Percentiles rank a stretch among this genome's conserved stretches.
Conservation (phyloP, 257 asterid genomes). For the Solanum paucissectum region DNA sequence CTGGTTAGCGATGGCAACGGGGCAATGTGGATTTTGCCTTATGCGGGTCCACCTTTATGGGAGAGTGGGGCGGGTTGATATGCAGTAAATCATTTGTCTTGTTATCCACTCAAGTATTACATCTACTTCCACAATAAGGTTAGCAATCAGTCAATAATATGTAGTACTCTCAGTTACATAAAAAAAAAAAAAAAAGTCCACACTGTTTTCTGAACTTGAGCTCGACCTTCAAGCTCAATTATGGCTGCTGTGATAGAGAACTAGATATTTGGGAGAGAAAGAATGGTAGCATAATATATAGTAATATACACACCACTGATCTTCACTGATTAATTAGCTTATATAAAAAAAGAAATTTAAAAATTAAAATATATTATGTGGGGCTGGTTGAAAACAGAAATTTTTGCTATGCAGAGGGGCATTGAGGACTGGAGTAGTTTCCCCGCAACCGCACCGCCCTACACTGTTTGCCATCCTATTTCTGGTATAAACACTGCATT, state of each 20-base stretch:
- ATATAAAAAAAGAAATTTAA: neutral
- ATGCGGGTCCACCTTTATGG: neutral
- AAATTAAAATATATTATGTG: neutral
- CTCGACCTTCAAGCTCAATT: neutral
- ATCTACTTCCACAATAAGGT: neutral
- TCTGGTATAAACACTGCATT: neutral
- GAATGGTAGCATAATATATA: neutral
- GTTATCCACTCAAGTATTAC: neutral
- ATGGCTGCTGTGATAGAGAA: neutral
- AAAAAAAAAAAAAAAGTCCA: neutral
- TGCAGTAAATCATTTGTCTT: neutral
- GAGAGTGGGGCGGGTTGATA: neutral
- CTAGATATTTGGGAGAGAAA: neutral
- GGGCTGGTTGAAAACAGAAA: neutral
- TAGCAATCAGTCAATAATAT: neutral
- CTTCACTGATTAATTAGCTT: neutral
- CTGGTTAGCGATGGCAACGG: neutral
- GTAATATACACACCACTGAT: neutral
- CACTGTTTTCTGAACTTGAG: neutral
- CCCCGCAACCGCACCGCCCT: neutral
- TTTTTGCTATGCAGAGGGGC: neutral
- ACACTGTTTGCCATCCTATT: neutral
- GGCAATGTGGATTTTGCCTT: neutral
- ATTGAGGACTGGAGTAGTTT: neutral
- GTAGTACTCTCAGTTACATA: neutral